These are phyloP conservation scores for Tardiomyces blankii DNA, from an alignment of 1,139 yeast species.

Conservation along the genomic window DNA sequence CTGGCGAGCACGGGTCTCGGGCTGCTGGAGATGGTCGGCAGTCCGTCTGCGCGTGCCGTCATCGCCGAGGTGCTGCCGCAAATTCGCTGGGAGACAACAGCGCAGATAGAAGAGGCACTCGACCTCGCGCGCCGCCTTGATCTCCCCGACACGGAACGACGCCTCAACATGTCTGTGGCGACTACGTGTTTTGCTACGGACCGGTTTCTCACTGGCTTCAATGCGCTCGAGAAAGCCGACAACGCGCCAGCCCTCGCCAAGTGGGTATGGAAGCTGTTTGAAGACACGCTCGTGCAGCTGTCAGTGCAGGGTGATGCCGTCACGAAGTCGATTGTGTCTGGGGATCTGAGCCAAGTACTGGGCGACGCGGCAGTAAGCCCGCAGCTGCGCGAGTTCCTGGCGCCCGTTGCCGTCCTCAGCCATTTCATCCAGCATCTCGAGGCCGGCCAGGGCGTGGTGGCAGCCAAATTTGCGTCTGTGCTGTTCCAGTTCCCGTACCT, in stretches of 20 bases:
- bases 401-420: slow-evolving; percentile 62
- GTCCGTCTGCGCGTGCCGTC: slow-evolving; percentile 30
- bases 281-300: slow-evolving; percentile 39
- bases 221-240: slow-evolving; percentile 55
- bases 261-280: slow-evolving; percentile 43
- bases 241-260: slow-evolving; percentile 35
- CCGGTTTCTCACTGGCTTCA: slow-evolving; percentile 49
- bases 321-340: slow-evolving; percentile 14
- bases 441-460: slow-evolving; percentile 19
- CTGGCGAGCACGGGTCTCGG: slow-evolving; percentile 15
- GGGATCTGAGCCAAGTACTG: slow-evolving; percentile 16
- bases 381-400: slow-evolving; percentile 50
- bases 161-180: slow-evolving; percentile 15
- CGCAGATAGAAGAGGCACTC: slow-evolving; percentile 73
- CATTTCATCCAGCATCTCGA: slow-evolving; percentile 33
- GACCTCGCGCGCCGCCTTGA: slow-evolving; percentile 39
- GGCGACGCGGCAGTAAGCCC: slow-evolving; percentile 30
- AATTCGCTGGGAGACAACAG: slow-evolving; percentile 43
- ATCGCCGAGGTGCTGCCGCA: slow-evolving; percentile 54
- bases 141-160: slow-evolving; percentile 14
- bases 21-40: slow-evolving; percentile 11
- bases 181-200: slow-evolving; percentile 17
- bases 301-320: slow-evolving; percentile 27
- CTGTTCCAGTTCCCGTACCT: slow-evolving; percentile 54
- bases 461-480: slow-evolving; percentile 34